Evolutionary conservation across 1,284 basidiomycete genomes (phyloP).

Genomic region (Ustilago sp.): DNA sequence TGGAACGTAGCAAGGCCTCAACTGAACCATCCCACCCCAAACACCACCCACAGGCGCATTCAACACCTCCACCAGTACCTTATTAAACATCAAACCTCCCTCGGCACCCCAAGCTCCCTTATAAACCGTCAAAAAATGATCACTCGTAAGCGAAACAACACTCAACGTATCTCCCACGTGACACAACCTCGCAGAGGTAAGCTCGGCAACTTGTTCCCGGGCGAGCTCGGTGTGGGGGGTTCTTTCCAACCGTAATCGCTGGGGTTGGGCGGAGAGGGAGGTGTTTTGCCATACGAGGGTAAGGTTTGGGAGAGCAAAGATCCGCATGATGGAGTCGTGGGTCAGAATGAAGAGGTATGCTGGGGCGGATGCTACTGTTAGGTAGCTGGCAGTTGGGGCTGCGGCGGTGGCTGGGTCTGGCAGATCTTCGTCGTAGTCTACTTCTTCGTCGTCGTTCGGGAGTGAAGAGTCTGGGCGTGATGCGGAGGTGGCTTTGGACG

Average conservation of each 20-base stretch:
- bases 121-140: conserved; percentile 52
- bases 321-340: conserved; percentile 11
- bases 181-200: conserved; percentile 24
- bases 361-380: background rate
- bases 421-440: conserved; percentile 61
- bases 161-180: conserved; percentile 54
- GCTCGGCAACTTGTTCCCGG: conserved; percentile 22
- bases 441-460: conserved; percentile 49
- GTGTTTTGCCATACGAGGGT: conserved; percentile 37
- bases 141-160: conserved; percentile 50
- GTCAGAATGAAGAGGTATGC: conserved; percentile 37
- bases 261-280: conserved; percentile 32
- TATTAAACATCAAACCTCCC: conserved; percentile 41
- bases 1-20: conserved; percentile 15
- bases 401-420: conserved; percentile 9
- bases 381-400: background rate
- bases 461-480: conserved; percentile 2
- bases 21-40: conserved; percentile 11
- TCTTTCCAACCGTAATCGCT: conserved; percentile 31
- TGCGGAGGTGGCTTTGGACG: background rate
- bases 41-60: conserved; percentile 27
- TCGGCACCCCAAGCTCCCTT: conserved; percentile 21
- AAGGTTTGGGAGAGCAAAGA: conserved; percentile 48
- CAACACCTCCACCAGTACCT: conserved; percentile 33
- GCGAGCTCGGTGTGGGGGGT: conserved; percentile 20